Evolutionary conservation across 2,329 filamentous ascomycete genomes (phyloP).

Genomic region (Chaetomium strumarium): DNA sequence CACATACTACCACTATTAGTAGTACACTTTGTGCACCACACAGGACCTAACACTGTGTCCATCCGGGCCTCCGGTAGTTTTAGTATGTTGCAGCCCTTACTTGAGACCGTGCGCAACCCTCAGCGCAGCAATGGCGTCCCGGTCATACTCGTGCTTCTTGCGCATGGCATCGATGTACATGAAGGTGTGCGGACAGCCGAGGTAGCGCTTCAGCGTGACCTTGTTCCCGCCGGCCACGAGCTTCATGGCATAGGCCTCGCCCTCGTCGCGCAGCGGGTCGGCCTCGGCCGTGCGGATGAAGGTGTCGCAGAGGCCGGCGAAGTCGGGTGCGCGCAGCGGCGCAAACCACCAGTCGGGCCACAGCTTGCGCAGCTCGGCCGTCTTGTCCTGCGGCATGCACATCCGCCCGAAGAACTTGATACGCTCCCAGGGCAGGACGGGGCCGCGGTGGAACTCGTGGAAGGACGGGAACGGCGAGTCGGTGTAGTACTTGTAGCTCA

Average conservation of each 20-base stretch:
- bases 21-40: too few relatives aligned
- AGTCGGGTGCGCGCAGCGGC: conserved; percentile 30
- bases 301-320: conserved; percentile 30
- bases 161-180: conserved; percentile 27
- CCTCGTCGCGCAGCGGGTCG: conserved; percentile 37
- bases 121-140: conserved; percentile 29
- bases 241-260: conserved; percentile 35
- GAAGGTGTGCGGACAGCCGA: conserved; percentile 35
- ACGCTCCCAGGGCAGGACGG: conserved; percentile 31
- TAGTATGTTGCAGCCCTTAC: too few relatives aligned
- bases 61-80: too few relatives aligned
- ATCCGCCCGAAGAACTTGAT: conserved; percentile 31
- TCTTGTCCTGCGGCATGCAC: conserved; percentile 27
- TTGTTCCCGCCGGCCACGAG: conserved; percentile 33
- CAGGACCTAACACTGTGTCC: too few relatives aligned
- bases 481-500: conserved; percentile 29
- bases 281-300: conserved; percentile 32
- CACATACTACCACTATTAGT: too few relatives aligned
- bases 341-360: conserved; percentile 33
- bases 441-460: conserved; percentile 30
- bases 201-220: conserved; percentile 34
- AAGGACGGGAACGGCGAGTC: conserved; percentile 34
- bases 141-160: conserved; percentile 31
- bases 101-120: conserved; percentile 28
- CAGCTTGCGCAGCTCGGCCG: conserved; percentile 23